Base-by-base conservation (phyloP, 257 asterid species). In the Fraxinus anomala region DNA sequence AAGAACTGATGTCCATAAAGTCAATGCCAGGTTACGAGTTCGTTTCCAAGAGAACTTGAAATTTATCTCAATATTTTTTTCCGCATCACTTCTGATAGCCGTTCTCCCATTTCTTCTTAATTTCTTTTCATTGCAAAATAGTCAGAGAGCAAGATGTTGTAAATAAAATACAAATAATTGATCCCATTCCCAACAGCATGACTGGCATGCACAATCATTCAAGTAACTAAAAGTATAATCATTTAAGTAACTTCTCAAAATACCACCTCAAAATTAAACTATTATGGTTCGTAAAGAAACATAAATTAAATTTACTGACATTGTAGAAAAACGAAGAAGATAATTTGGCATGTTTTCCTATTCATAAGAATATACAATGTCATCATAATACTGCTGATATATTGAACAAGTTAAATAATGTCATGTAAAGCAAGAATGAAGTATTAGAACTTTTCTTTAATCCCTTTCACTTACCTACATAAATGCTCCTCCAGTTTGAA, bases 401-500 rank as follows among this genome's bases (percentile, higher is more conserved):
- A 54, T 54, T 23, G 69, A 63, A 23, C 34, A 63, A 24, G 33
- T 63, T 63, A 14, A 63, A 23, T 72, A 72, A 71, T 71, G 59
- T 42, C 56, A 37, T n/a, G 31, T 37, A 71, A 71, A 23, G 3
- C 31, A 72, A 42, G 7, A 24, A 26, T 69, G 69, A 63, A 23
- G 33, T 24, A 63, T 23, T 24, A 24, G 8, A 14, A 70, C 11
- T 76, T 34, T 34, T 71, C 67, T 36, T 67, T 4, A 23, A 33
- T 69, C 81, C 78, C 36, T 80, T 74, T 67, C 28, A 78, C 83
- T 79, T 73, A 89, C 97, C 98, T 88, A 82, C 92, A 94, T 54
- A 94, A 84, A 85, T 92, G 97, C 82, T 94, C 98, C 85, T 94
- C 98, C 72, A 94, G 89, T 85, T 94, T 94, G 72, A 94, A 94